Percentiles rank a stretch among this genome's conserved stretches.
phyloP scores from a whole-genome alignment of 371 early-diverging fungal genomes.

The Capillidium rhysosporum region DNA sequence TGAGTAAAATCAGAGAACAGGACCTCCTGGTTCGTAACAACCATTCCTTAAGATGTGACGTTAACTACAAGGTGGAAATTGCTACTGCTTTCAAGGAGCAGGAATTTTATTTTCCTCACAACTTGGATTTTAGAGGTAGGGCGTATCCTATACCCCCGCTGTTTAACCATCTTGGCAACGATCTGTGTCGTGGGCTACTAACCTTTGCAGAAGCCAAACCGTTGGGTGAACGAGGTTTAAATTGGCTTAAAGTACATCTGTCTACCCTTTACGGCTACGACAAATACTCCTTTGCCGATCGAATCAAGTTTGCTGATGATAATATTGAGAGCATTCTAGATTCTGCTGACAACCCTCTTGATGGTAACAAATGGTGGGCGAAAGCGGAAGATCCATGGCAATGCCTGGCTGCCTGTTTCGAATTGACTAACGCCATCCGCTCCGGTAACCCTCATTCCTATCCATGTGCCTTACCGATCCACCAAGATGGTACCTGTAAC shows the following conservation, averaged over 20 bases:
- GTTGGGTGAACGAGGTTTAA: slow-evolving; percentile 64
- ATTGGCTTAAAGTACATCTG: slow-evolving; percentile 91
- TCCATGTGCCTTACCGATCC: slow-evolving; percentile 64
- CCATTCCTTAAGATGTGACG: slow-evolving; percentile 76
- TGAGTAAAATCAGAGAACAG: slow-evolving; percentile 16
- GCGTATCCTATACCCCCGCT: slow-evolving; percentile 93
- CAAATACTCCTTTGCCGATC: slow-evolving; percentile 76
- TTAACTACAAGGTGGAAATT: slow-evolving; percentile 91
- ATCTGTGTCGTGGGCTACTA: slow-evolving; percentile 84
- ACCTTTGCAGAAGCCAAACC: slow-evolving; percentile 67
- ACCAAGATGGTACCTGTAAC: slow-evolving; percentile 97
- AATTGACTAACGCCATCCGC: slow-evolving; percentile 56
- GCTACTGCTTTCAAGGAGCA: slow-evolving; percentile 77
- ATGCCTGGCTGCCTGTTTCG: slow-evolving; percentile 75
- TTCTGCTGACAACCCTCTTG: slow-evolving; percentile 62
- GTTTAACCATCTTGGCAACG: slow-evolving; percentile 91
- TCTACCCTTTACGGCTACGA: slow-evolving; percentile 87
- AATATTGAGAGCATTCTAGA: slow-evolving; percentile 58
- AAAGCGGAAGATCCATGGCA: slow-evolving; percentile 88
- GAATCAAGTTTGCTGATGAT: slow-evolving; percentile 49
- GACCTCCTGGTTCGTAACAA: slow-evolving; percentile 37
- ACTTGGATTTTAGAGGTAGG: slow-evolving; percentile 94
- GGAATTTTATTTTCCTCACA: slow-evolving; percentile 92
- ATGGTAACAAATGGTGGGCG: slow-evolving; percentile 75
- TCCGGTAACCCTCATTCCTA: slow-evolving; percentile 53